Base-by-base conservation (phyloP, 2,329 filamentous ascomycete species). In the Hymenoscyphus salicellus region DNA sequence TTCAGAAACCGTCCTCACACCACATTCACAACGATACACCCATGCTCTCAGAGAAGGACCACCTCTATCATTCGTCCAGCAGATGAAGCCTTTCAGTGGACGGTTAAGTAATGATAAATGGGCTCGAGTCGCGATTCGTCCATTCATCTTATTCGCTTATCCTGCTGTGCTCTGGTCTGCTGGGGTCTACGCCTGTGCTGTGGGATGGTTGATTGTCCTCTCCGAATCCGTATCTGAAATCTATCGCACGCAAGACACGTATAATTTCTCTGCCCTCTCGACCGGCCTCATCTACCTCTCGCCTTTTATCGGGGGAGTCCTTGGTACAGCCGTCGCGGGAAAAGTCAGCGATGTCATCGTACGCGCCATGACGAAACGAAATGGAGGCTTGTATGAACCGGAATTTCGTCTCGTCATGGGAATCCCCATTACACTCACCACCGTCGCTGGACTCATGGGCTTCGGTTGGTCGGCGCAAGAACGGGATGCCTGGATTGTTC, bases 191-290 rank as follows among this genome's bases (percentile, higher is more conserved):
- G 82, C 93, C 0, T 89, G 95, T 71, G 95, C 93, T 0, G 86
- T 98, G 6, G 94, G 94, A 43, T 98, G 94, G 95, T 83, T 98
- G 32, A 97, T 98, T 69, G 93, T 98, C 55, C 85, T 98, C 1
- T 97, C 93, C 0, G 93, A 98, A 77, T 90, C 90, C 0, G 87
- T 98, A 2, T 85, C 92, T 0, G 83, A 89, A 65, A 90, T 98
- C 66, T 98, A 92, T 76, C 86, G 90, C 43, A 81, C 86, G 62
- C 80, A 81, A 0, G 80, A 84, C 0, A 82, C 82, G 0, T 98
- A 98, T 79, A 86, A 93, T 70, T 98, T 98, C 75, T 87, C 84
- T 28, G 84, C 92, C 0, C 79, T 97, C 0, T 89, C 92, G 67
- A 90, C 91, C 0, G 94, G 94, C 7, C 82, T 98, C 0, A 85